Percentiles rank a stretch among this genome's conserved stretches.
phyloP scores from a whole-genome alignment of 352 stramenopile genomes.

The Pythium rishiriense region DNA sequence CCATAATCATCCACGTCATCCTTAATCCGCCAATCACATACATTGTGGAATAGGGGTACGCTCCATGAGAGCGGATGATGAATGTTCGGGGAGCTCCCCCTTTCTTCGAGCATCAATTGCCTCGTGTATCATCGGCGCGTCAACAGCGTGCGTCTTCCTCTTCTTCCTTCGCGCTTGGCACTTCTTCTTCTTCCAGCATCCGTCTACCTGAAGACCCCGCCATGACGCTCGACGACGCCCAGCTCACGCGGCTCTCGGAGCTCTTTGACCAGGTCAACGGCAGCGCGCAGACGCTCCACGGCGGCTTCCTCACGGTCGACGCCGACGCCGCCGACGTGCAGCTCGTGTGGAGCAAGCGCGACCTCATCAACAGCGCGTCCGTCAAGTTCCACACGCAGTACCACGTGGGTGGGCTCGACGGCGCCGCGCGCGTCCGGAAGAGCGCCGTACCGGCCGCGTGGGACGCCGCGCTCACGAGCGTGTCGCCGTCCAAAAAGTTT shows the following conservation, averaged over 20 bases:
- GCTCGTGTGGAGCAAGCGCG: slow-evolving; percentile 60
- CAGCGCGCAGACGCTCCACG: slow-evolving; percentile 51
- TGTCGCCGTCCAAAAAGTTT: slow-evolving; percentile 54
- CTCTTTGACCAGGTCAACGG: slow-evolving; percentile 49
- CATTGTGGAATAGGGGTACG: neutral
- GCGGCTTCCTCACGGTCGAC: slow-evolving; percentile 41
- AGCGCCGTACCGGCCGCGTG: slow-evolving; percentile 41
- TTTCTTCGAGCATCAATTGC: slow-evolving; percentile 8
- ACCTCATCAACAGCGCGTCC: slow-evolving; percentile 54
- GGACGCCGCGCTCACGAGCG: slow-evolving; percentile 44
- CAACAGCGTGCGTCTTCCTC: neutral
- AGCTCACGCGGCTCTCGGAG: slow-evolving; percentile 38
- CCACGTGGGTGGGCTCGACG: slow-evolving; percentile 36
- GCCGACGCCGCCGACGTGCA: slow-evolving; percentile 32
- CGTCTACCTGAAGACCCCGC: neutral
- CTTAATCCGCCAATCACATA: neutral
- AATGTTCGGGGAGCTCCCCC: neutral
- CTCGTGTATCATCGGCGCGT: slow-evolving; percentile 6
- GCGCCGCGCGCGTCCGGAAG: slow-evolving; percentile 24
- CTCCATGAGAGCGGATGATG: neutral
- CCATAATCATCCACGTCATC: neutral
- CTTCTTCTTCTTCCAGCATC: neutral
- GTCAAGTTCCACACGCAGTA: slow-evolving; percentile 60
- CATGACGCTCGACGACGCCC: slow-evolving; percentile 19
- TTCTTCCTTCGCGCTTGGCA: neutral